These are phyloP conservation scores for Talaromyces amestolkiae DNA, from an alignment of 2,329 filamentous ascomycete genomes.

Conservation along the genomic window DNA sequence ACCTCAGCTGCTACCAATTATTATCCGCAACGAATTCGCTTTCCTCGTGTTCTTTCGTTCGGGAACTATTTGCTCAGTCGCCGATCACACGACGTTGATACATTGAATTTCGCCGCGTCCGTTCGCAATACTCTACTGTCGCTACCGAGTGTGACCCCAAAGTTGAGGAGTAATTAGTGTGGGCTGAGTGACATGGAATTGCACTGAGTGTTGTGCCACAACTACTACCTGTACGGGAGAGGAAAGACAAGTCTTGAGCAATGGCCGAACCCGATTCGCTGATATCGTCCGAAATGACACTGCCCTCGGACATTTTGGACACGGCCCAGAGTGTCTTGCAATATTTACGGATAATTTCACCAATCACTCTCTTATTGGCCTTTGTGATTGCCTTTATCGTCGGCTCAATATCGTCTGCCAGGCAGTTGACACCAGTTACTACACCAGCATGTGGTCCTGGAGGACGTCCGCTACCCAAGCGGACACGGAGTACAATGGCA, in stretches of 20 bases:
- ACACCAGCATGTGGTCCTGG: slow-evolving; percentile 70
- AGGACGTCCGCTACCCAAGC: slow-evolving; percentile 79
- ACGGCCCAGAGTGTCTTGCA: slow-evolving; percentile 51
- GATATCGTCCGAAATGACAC: slow-evolving; percentile 18
- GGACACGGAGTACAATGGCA: slow-evolving; percentile 50
- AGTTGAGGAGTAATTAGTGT: not conserved
- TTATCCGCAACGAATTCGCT: not conserved
- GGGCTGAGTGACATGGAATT: slow-evolving; percentile 20
- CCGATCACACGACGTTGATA: not conserved
- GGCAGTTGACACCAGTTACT: slow-evolving; percentile 45
- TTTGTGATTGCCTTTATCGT: slow-evolving; percentile 62
- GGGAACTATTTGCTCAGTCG: not conserved
- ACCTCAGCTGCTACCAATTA: not conserved
- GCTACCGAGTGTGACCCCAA: slow-evolving; percentile 16
- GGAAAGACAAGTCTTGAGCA: slow-evolving; percentile 19
- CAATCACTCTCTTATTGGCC: slow-evolving; percentile 62
- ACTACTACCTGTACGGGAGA: slow-evolving; percentile 14
- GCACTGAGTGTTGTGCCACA: slow-evolving; percentile 12
- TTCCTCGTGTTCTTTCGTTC: not conserved
- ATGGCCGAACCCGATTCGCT: slow-evolving; percentile 20
- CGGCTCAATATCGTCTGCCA: slow-evolving; percentile 58
- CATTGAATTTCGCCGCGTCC: slow-evolving; percentile 4
- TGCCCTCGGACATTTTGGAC: slow-evolving; percentile 44
- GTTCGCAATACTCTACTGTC: slow-evolving; percentile 13
- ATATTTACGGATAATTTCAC: slow-evolving; percentile 58